Conservation (phyloP, 495 filamentous ascomycete species). For the Daldinia grandis region DNA sequence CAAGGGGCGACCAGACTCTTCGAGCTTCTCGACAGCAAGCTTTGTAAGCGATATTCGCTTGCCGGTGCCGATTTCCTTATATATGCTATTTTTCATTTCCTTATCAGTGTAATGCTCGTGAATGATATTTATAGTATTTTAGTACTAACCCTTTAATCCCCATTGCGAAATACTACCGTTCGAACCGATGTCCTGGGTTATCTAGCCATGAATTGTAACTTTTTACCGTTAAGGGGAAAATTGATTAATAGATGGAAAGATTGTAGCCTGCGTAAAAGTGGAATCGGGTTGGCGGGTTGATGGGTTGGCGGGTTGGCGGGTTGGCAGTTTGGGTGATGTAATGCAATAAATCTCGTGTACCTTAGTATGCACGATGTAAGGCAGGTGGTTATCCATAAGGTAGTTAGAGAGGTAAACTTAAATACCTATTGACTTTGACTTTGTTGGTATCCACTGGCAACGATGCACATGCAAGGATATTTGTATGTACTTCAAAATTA, state of each 20-base stretch:
- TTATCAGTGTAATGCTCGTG: conserved; percentile 32
- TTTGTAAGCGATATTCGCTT: conserved; percentile 84
- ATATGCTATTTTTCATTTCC: conserved; percentile 68
- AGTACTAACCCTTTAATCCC: conserved; percentile 66
- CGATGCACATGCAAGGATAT: conserved; percentile 14
- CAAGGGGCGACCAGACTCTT: conserved; percentile 73
- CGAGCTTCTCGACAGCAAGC: conserved; percentile 77
- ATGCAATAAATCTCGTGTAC: neutral
- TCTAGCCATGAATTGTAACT: conserved; percentile 11
- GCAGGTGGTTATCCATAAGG: too few relatives aligned
- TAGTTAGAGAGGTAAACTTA: neutral
- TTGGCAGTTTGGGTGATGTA: conserved; percentile 6
- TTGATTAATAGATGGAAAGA: neutral
- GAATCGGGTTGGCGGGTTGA: neutral
- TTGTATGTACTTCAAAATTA: neutral
- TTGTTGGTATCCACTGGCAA: conserved; percentile 35
- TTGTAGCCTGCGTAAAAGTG: neutral
- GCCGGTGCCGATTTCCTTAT: conserved; percentile 85
- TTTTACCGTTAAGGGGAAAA: neutral
- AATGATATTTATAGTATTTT: neutral
- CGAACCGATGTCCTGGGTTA: neutral
- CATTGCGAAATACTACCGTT: conserved; percentile 51
- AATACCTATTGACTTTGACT: conserved; percentile 37
- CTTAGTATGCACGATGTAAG: neutral
- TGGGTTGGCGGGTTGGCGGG: too few relatives aligned